Base-by-base conservation (phyloP, 202 grass and related monocot species). In the Setaria italica region DNA sequence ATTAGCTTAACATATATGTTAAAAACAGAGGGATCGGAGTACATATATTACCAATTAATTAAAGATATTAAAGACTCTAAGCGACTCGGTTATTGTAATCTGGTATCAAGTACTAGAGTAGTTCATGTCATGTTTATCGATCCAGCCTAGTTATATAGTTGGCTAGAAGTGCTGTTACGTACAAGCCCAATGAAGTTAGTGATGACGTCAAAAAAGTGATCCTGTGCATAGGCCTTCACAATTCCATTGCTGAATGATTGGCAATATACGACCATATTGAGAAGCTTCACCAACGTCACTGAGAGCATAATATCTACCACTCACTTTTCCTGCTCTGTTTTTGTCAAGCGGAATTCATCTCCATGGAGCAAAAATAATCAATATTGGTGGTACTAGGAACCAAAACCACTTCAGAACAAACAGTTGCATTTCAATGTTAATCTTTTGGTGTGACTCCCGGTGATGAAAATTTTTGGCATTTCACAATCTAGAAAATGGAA, bases 181-280 rank as follows among this genome's bases (percentile, higher is more conserved):
- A 25, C 25, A 47, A 94, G 85, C 56, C 94, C 94, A 78, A 94
- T 97, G 25, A 90, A 1, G 56, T 97, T 92, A 33, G 90, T 94
- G 58, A 92, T 92, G 3, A 97, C 90, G 64, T 97, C 35, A 59
- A 94, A 94, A 72, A 97, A 89, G 69, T 97, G 91, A 87, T 97
- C 90, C 48, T 92, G 91, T 15, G 88, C 90, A 74, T 94, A 97
- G 11, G 80, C 94, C 77, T 97, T 49, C 2, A 12, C 91, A 11
- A 97, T 94, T 84, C 92, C 86, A 58, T 94, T 97, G 45, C 87
- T 89, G 72, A 94, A 97, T 68, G 89, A 87, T 3, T 85, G 94
- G 45, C 94, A 94, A 70, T 90, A 92, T 65, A 94, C 13, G 56
- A 79, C 88, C 9, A 94, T 25, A 25, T 25, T 82, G 33, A 62